Evolutionary conservation across 352 stramenopile species (phyloP).

Genomic region (Hyaloperonospora arabidopsidis): DNA sequence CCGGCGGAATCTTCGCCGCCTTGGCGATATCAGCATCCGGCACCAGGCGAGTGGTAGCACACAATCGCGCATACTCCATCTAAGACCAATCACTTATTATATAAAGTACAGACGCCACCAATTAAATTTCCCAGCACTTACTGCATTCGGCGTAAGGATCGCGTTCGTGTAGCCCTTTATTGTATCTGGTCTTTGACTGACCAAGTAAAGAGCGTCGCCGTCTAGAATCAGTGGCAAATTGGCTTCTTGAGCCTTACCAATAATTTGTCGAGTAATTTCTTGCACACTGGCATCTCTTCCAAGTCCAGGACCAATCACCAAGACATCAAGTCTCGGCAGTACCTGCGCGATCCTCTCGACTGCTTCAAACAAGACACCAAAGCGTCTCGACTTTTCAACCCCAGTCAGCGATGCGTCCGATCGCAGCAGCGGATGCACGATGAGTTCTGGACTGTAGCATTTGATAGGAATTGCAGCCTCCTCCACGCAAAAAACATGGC

Average conservation of each 20-base stretch:
- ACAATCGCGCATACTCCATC: conserved; percentile 84
- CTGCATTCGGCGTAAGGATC: conserved; percentile 92
- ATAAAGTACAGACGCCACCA: neutral
- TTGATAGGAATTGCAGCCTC: conserved; percentile 95
- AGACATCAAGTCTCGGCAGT: conserved; percentile 55
- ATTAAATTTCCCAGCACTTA: conserved; percentile 13
- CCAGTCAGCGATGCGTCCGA: conserved; percentile 33
- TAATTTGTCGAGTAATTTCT: conserved; percentile 62
- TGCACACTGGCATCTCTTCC: conserved; percentile 87
- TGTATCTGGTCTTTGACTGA: conserved; percentile 64
- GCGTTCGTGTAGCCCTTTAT: conserved; percentile 60
- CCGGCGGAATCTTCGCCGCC: conserved; percentile 43
- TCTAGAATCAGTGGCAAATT: conserved; percentile 90
- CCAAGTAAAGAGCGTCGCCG: conserved; percentile 90
- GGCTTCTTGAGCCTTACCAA: conserved; percentile 46
- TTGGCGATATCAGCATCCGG: conserved; percentile 36
- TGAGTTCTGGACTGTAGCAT: conserved; percentile 95
- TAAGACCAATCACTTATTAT: conserved; percentile 18
- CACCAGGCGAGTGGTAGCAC: conserved; percentile 38
- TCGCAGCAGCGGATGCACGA: conserved; percentile 85
- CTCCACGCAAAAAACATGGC: conserved; percentile 91
- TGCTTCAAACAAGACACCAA: conserved; percentile 19
- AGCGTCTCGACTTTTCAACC: conserved; percentile 20
- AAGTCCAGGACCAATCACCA: conserved; percentile 91
- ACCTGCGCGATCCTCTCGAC: conserved; percentile 49